phyloP scores from a whole-genome alignment of 805 yeast species.

The Trichomonascus vanleenenianus region DNA sequence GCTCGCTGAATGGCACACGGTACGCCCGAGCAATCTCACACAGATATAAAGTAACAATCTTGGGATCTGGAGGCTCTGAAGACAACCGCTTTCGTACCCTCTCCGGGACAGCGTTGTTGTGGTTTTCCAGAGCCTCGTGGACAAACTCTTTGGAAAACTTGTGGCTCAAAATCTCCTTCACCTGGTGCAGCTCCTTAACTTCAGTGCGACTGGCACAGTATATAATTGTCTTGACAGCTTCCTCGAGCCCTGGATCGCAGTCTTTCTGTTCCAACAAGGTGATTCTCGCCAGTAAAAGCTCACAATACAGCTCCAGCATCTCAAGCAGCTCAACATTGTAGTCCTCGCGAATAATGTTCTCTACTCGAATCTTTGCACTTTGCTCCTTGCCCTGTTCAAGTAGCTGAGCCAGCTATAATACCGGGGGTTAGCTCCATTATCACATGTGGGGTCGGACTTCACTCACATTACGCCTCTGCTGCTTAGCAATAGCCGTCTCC shows the following conservation, averaged over 20 bases:
- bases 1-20: slow-evolving; percentile 61
- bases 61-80: slow-evolving; percentile 57
- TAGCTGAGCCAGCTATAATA: slow-evolving; percentile 52
- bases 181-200: slow-evolving; percentile 55
- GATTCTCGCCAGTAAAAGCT: slow-evolving; percentile 67
- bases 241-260: slow-evolving; percentile 57
- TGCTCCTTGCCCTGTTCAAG: slow-evolving; percentile 65
- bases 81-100: slow-evolving; percentile 56
- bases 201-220: slow-evolving; percentile 69
- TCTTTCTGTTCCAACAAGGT: slow-evolving; percentile 43
- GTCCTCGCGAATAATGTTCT: slow-evolving; percentile 76
- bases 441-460: not conserved
- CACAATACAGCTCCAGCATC: slow-evolving; percentile 73
- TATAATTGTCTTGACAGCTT: slow-evolving; percentile 64
- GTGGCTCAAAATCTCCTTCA: slow-evolving; percentile 53
- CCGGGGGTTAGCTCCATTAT: not conserved
- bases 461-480: slow-evolving; percentile 50
- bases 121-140: slow-evolving; percentile 45
- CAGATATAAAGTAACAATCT: slow-evolving; percentile 60
- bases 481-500: slow-evolving; percentile 67
- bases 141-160: slow-evolving; percentile 67
- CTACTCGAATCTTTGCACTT: slow-evolving; percentile 77
- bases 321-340: slow-evolving; percentile 72
- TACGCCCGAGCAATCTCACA: slow-evolving; percentile 78
- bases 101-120: slow-evolving; percentile 50